phyloP scores from a whole-genome alignment of 345 rosid species.

The Turnera subulata region DNA sequence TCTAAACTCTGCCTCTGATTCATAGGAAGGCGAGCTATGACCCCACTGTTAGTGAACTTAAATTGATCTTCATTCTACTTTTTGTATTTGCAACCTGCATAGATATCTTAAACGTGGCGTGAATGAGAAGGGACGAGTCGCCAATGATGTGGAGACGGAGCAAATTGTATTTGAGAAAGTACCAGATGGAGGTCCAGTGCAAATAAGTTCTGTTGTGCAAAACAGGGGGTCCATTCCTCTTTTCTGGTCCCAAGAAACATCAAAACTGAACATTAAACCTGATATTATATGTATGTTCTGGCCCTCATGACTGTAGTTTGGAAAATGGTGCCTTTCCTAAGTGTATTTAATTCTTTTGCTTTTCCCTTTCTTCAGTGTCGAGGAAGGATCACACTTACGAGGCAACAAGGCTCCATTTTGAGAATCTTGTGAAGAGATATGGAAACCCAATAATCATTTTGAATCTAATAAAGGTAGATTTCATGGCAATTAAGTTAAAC shows the following conservation, averaged over 20 bases:
- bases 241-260: constrained; percentile 96
- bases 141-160: constrained; percentile 99
- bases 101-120: constrained; percentile 93
- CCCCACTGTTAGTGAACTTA: constrained; percentile 11
- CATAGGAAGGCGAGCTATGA: no score
- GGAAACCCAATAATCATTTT: constrained; percentile 84
- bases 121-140: constrained; percentile 91
- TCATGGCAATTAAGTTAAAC: no score
- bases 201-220: constrained; percentile 93
- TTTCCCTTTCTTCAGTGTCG: constrained; percentile 53
- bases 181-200: constrained; percentile 51
- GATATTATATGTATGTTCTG: constrained; percentile 71
- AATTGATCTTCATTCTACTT: constrained; percentile 11
- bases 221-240: constrained; percentile 95
- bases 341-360: neutral
- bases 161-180: constrained; percentile 83
- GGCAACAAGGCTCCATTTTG: constrained; percentile 91
- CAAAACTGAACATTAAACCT: constrained; percentile 80
- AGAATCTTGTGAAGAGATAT: constrained; percentile 83
- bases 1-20: neutral
- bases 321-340: neutral
- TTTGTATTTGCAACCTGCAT: constrained; percentile 16
- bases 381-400: constrained; percentile 64
- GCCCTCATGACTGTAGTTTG: neutral
- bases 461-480: constrained; percentile 78